Evolutionary conservation across 2,329 filamentous ascomycete species (phyloP).

Genomic region (Paraconiothyrium brasiliense): DNA sequence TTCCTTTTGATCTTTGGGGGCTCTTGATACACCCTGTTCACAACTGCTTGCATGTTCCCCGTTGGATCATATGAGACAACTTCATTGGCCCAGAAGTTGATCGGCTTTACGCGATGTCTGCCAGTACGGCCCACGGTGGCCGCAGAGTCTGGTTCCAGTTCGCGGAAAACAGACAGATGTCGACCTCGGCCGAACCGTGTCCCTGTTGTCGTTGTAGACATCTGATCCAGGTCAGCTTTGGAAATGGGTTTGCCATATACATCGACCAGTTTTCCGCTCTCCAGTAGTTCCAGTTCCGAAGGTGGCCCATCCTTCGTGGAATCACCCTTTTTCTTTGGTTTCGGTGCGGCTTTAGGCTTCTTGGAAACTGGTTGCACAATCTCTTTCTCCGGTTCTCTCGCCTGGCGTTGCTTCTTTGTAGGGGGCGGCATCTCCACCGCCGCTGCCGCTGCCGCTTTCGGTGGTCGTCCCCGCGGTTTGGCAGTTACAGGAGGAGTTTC

Average conservation of each 20-base stretch:
- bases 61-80: constrained; percentile 74
- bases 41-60: constrained; percentile 78
- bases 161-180: constrained; percentile 46
- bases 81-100: constrained; percentile 90
- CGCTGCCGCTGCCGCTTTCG: constrained; percentile 29
- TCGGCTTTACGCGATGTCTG: constrained; percentile 77
- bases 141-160: constrained; percentile 42
- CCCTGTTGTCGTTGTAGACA: constrained; percentile 42
- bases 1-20: constrained; percentile 44
- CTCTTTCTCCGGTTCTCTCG: constrained; percentile 22
- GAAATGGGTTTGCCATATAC: constrained; percentile 42
- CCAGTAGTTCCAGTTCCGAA: constrained; percentile 25
- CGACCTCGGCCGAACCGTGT: constrained; percentile 46
- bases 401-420: constrained; percentile 18
- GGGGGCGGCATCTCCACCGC: constrained; percentile 20
- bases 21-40: constrained; percentile 73
- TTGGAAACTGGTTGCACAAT: constrained; percentile 35
- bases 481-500: constrained; percentile 28
- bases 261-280: constrained; percentile 44
- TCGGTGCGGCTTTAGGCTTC: constrained; percentile 35
- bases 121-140: constrained; percentile 68
- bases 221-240: constrained; percentile 44
- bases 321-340: constrained; percentile 36
- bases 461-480: constrained; percentile 39
- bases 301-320: constrained; percentile 22